Conservation (phyloP, 148 eudicot genomes). For the Vaccinium corymbosum region DNA sequence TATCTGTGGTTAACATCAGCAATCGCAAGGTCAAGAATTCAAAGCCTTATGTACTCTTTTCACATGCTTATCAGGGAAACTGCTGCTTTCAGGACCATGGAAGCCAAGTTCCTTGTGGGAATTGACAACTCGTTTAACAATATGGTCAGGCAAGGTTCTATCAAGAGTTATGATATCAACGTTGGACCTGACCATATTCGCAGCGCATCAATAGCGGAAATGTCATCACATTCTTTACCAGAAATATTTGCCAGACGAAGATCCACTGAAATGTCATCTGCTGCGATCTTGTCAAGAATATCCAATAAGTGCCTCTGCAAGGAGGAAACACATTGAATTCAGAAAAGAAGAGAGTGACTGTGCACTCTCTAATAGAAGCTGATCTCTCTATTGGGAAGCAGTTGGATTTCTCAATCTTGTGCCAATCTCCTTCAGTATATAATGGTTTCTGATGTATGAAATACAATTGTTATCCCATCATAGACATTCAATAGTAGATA, state of each 20-base stretch:
- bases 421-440: background rate
- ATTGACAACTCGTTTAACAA: conserved; percentile 58
- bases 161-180: conserved; percentile 70
- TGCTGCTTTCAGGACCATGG: conserved; percentile 36
- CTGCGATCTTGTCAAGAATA: no score
- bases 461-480: background rate
- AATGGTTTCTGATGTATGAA: background rate
- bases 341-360: background rate
- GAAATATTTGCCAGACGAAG: conserved; percentile 59
- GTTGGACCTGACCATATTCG: conserved; percentile 53
- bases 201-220: no score
- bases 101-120: conserved; percentile 49
- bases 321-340: background rate
- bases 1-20: conserved; percentile 67
- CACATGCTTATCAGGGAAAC: conserved; percentile 50
- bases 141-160: conserved; percentile 52
- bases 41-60: conserved; percentile 85
- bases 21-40: conserved; percentile 38
- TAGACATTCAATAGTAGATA: background rate
- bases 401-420: background rate
- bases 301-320: background rate
- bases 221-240: conserved; percentile 47
- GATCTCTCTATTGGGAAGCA: background rate
- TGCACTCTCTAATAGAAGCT: no score
- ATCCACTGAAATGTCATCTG: conserved; percentile 32